Conservation (phyloP, 1,139 yeast species). For the Sporopachydermia cereana region DNA sequence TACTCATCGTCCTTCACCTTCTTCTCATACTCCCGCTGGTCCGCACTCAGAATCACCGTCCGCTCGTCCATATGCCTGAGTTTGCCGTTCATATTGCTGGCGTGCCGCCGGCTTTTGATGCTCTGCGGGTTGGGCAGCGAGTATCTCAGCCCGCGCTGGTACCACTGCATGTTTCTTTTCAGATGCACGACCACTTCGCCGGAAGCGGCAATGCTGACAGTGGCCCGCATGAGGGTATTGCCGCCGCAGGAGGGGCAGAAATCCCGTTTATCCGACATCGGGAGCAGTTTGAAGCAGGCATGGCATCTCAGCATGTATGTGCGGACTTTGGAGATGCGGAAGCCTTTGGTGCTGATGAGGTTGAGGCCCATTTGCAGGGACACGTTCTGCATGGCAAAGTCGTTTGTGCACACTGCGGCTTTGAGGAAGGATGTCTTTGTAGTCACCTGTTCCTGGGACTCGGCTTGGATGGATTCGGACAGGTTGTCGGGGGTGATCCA, state of each 20-base stretch:
- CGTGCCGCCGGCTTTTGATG: slow-evolving; percentile 22
- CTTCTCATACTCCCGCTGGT: slow-evolving; percentile 84
- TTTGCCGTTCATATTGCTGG: slow-evolving; percentile 16
- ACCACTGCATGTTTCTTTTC: slow-evolving; percentile 90
- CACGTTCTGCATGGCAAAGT: slow-evolving; percentile 95
- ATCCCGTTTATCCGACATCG: slow-evolving; percentile 55
- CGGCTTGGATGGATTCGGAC: slow-evolving; percentile 41
- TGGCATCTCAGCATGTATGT: slow-evolving; percentile 94
- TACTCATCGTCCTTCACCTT: slow-evolving; percentile 83
- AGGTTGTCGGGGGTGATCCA: slow-evolving; percentile 93
- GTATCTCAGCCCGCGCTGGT: slow-evolving; percentile 73
- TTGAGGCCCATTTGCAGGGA: slow-evolving; percentile 83
- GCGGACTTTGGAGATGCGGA: slow-evolving; percentile 73
- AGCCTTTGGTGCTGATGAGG: slow-evolving; percentile 78
- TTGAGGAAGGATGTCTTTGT: slow-evolving; percentile 24
- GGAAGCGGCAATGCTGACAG: slow-evolving; percentile 75
- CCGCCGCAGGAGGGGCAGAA: slow-evolving; percentile 98
- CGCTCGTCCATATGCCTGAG: slow-evolving; percentile 18
- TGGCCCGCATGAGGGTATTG: slow-evolving; percentile 77
- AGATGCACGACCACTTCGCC: slow-evolving; percentile 87
- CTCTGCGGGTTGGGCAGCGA: slow-evolving; percentile 45
- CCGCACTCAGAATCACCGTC: slow-evolving; percentile 57
- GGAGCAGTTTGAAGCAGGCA: slow-evolving; percentile 81
- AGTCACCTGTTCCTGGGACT: slow-evolving; percentile 14
- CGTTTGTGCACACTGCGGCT: slow-evolving; percentile 88